Conservation (phyloP, 129 eudicot genomes). For the Artemisia argyi region DNA sequence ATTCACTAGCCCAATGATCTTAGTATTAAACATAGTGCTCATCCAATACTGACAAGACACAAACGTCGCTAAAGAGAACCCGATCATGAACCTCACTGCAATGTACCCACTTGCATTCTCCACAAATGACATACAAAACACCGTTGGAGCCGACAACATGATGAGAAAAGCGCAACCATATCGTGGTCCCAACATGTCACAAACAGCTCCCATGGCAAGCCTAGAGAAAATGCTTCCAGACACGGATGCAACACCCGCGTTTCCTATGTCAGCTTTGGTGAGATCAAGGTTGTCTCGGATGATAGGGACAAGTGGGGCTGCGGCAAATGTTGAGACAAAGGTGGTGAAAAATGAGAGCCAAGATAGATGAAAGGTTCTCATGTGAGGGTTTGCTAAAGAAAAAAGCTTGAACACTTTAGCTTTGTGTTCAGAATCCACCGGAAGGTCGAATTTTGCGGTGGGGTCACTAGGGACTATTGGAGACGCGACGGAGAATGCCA, state of each 20-base stretch:
- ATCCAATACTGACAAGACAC: constrained; percentile 75
- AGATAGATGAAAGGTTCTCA: constrained; percentile 59
- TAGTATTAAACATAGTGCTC: constrained; percentile 65
- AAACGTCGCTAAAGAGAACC: constrained; percentile 63
- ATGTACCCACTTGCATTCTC: constrained; percentile 47
- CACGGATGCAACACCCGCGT: constrained; percentile 58
- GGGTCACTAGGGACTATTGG: constrained; percentile 26
- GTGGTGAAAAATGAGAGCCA: constrained; percentile 61
- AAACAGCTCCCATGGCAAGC: too few species aligned
- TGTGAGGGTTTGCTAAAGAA: constrained; percentile 56
- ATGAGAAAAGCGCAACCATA: constrained; percentile 62
- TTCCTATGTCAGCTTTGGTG: constrained; percentile 53
- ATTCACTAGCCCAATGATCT: constrained; percentile 54
- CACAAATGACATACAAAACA: constrained; percentile 59
- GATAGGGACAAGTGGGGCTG: constrained; percentile 63
- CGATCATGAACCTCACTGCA: constrained; percentile 57
- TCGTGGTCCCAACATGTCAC: too few species aligned
- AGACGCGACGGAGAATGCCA: constrained; percentile 36
- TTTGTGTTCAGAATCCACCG: constrained; percentile 64
- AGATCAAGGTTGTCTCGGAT: constrained; percentile 61
- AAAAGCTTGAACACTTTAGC: constrained; percentile 48
- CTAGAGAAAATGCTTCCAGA: too few species aligned
- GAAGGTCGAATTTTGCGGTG: constrained; percentile 42
- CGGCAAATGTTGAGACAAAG: constrained; percentile 60
- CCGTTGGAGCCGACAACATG: constrained; percentile 57